These are phyloP conservation scores for Neocallimastix lanati DNA, from an alignment of 192 early-diverging fungal species.

Conservation along the genomic window DNA sequence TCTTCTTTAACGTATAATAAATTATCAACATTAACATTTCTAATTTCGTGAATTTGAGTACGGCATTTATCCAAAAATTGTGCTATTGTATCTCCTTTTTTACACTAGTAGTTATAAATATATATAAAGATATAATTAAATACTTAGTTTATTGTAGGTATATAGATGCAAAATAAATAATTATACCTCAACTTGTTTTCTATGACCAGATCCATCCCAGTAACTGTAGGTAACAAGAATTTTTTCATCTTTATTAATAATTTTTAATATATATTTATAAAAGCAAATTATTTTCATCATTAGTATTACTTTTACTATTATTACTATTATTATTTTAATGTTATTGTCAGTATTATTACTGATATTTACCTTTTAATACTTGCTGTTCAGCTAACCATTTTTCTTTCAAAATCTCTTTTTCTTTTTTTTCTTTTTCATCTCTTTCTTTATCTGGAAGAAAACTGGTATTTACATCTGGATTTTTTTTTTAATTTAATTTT, in stretches of 20 bases:
- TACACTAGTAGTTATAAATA: no score
- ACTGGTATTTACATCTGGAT: constrained; percentile 78
- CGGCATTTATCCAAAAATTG: constrained; percentile 71
- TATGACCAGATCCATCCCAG: constrained; percentile 93
- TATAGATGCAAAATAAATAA: no score
- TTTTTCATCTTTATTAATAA: constrained; percentile 28
- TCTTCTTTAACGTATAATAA: constrained; percentile 89
- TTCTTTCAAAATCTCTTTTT: constrained; percentile 54
- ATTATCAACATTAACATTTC: constrained; percentile 61
- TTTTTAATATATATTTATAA: not conserved
- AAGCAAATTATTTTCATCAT: no score
- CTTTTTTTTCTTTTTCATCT: constrained; percentile 50
- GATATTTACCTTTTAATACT: constrained; percentile 54
- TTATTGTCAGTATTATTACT: no score
- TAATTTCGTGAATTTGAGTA: constrained; percentile 64
- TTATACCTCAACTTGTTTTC: constrained; percentile 54
- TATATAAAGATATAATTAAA: not conserved
- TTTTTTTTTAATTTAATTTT: constrained; percentile 41
- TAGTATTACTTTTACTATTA: no score
- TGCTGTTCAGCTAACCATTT: constrained; percentile 75
- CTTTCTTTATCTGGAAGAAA: constrained; percentile 81
- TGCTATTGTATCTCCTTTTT: constrained; percentile 71
- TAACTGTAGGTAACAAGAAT: constrained; percentile 81
- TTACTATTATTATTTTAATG: no score
- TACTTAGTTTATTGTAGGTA: no score